Evolutionary conservation across 2,329 filamentous ascomycete genomes (phyloP), one percentile per base, ranked within the genome.

Genomic region (Alternaria sp.): DNA sequence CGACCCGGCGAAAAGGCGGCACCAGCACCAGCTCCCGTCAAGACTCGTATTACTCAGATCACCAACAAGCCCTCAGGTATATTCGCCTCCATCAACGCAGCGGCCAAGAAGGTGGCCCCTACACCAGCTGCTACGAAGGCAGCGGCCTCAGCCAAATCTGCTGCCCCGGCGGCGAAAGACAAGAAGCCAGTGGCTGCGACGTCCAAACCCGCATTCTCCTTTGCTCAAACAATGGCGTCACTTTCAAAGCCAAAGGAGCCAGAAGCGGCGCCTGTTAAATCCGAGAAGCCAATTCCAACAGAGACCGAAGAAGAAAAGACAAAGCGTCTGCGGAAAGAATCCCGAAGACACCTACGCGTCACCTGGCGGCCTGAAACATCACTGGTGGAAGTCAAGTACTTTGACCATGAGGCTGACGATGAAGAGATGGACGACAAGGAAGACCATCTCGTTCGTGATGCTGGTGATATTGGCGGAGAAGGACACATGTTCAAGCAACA

Each of bases 361-460:
- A 85, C 81, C 7, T 94, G 91, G 84, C 91, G 89, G 72, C 84
- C 87, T 0, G 90, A 90, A 51, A 81, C 85, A 18, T 85, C 88
- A 30, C 83, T 94, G 30, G 88, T 88, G 1, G 82, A 91, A 66
- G 81, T 92, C 55, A 86, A 87, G 64, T 81, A 89, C 51, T 93
- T 94, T 78, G 87, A 88, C 55, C 91, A 92, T 69, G 89, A 92
- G 62, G 88, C 87, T 1, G 85, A 86, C 1, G 91, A 93, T 72
- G 89, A 92, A 67, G 84, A 88, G 58, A 89, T 61, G 58, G 48
- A 61, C 32, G 38, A 88, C 54, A 85, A 90, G 56, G 86, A 87
- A 54, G 83, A 85, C 56, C 90, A 88, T 70, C 88, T 92, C 84
- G 85, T 89, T 41, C 87, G 87, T 49, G 90, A 93, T 75, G 89